These are phyloP conservation scores for Lactifluus volemus DNA, from an alignment of 768 basidiomycete species.

Conservation along the genomic window DNA sequence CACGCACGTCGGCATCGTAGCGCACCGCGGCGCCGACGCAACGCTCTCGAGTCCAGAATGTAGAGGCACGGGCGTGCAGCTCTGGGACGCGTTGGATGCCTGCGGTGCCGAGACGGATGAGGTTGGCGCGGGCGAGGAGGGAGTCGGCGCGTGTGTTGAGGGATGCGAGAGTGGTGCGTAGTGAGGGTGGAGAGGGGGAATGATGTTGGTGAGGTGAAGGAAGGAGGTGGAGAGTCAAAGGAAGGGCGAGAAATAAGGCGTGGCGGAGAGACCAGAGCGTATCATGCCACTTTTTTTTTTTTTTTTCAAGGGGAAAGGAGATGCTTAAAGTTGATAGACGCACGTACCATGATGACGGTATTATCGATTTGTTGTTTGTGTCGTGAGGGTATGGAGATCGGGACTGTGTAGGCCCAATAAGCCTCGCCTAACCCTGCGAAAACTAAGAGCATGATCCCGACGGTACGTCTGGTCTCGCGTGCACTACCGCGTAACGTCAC, in stretches of 20 bases:
- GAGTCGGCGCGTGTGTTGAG: neutral
- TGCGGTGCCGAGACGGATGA: slow-evolving; percentile 2
- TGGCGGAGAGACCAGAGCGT: slow-evolving; percentile 15
- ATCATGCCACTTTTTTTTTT: slow-evolving; percentile 15
- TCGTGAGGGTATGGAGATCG: slow-evolving; percentile 4
- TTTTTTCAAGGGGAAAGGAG: neutral
- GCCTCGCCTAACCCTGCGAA: slow-evolving; percentile 7
- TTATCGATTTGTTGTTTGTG: neutral
- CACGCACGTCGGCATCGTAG: slow-evolving; percentile 9
- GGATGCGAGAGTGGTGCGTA: neutral
- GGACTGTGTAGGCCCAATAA: slow-evolving; percentile 10
- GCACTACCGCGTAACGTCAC: slow-evolving; percentile 12
- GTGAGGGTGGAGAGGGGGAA: neutral
- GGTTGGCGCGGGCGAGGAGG: slow-evolving; percentile 6
- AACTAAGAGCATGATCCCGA: slow-evolving; percentile 1
- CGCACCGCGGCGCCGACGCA: slow-evolving; percentile 11
- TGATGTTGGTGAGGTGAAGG: neutral
- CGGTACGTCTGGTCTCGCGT: slow-evolving; percentile 9
- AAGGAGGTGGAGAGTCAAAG: slow-evolving; percentile 8
- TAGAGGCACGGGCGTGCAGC: slow-evolving; percentile 4
- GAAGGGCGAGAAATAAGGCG: slow-evolving; percentile 16
- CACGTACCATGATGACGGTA: slow-evolving; percentile 13
- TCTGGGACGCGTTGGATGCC: slow-evolving; percentile 7
- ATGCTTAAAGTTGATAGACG: neutral
- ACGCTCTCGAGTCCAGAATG: slow-evolving; percentile 10